Evolutionary conservation across 306 rosid genomes (phyloP).

Genomic region (Urtica urens): DNA sequence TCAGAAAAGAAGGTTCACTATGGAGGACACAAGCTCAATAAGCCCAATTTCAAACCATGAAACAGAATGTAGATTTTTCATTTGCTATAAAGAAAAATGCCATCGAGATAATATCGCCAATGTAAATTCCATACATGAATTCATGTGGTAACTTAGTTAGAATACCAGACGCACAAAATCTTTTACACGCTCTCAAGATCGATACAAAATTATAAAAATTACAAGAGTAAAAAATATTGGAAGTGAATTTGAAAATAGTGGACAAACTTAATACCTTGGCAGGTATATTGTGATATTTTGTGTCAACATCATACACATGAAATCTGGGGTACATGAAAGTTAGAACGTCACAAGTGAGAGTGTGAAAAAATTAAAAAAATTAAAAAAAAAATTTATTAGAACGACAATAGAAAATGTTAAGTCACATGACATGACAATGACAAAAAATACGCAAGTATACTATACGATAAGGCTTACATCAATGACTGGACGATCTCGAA

Average conservation of each 20-base stretch:
- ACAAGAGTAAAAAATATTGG: not conserved
- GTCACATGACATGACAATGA: not conserved
- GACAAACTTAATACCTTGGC: constrained; percentile 42
- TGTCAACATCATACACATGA: constrained; percentile 69
- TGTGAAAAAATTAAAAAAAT: not conserved
- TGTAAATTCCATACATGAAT: too few species aligned
- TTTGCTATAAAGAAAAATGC: too few species aligned
- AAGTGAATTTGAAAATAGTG: not conserved
- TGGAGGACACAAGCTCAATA: too few species aligned
- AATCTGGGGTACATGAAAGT: constrained; percentile 32
- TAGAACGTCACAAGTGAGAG: constrained; percentile 5
- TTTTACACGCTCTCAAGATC: too few species aligned
- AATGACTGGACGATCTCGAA: constrained; percentile 69
- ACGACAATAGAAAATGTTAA: not conserved
- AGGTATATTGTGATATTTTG: constrained; percentile 43
- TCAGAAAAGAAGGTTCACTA: too few species aligned
- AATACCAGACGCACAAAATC: too few species aligned
- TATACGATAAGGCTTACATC: constrained; percentile 31
- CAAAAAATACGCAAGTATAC: too few species aligned
- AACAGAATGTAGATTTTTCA: too few species aligned
- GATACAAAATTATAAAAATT: not conserved
- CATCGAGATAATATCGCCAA: too few species aligned
- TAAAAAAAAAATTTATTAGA: not conserved
- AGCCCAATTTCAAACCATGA: too few species aligned
- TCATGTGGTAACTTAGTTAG: too few species aligned